Evolutionary conservation across 306 rosid species (phyloP), one percentile per base, ranked within the genome.

Genomic region (Abrus pulchellus): DNA sequence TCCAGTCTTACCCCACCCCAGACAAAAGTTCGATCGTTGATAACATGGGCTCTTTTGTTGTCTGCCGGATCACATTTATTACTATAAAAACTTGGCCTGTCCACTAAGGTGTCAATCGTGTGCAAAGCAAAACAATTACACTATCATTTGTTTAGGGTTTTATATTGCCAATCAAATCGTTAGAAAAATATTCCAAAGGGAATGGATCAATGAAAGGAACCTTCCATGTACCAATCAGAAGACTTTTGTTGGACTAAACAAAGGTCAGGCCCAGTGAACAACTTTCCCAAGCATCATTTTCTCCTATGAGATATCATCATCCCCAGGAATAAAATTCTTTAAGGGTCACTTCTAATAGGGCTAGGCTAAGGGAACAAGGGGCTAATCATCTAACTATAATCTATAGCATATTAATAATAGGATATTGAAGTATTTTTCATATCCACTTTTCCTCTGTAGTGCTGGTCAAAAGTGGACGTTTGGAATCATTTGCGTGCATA

Each of bases 401-500:
- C 69, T 80, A 78, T 75, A 77, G 83, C 85, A 83, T 60, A 75
- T 88, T 85, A 90, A 88, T 92, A 82, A 92, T 87, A 86, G 89
- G 89, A 63, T 47, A 81, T 89, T 87, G 87, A 89, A 88, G 61
- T 82, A 64, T 66, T 28, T 78, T 41, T 57, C 5, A 65, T 64
- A 76, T 63, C 68, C 49, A 80, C 70, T 80, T 4, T 55, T 62
- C 48, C 69, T 3, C 78, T 84, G 40, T 86, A 79, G 89, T 87
- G 84, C 60, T 86, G 92, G 98, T 92, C 93, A 89, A 94, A 91
- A 92, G 90, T 79, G 80, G 73, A 85, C 28, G 72, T 79, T 84
- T 67, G 90, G 98, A 88, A 94, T 92, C 93, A 92, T 90, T 86
- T 75, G 80, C 81, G 77, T 85, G 89, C 88, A 87, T 79, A 63